Percentiles rank a stretch among this genome's conserved stretches.
phyloP scores from a whole-genome alignment of 768 basidiomycete species.

The Mycena alexandri region DNA sequence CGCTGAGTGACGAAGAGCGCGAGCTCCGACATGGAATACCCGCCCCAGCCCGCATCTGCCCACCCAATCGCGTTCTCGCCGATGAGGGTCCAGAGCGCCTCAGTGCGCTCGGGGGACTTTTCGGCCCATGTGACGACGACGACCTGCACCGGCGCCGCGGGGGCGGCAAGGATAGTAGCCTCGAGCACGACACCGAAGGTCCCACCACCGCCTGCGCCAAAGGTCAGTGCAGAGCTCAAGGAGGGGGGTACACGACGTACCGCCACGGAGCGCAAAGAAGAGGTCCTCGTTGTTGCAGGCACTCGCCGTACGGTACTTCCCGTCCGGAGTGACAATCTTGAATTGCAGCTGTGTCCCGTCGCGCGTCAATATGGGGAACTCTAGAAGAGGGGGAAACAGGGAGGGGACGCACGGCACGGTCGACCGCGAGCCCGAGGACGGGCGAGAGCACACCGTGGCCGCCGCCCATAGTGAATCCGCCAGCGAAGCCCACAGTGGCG shows the following conservation, averaged over 20 bases:
- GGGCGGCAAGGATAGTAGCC: constrained; percentile 53
- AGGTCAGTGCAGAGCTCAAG: constrained; percentile 2
- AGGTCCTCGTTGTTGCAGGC: constrained; percentile 64
- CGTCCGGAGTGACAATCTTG: constrained; percentile 68
- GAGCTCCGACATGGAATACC: constrained; percentile 52
- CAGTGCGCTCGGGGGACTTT: constrained; percentile 43
- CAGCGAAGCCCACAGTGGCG: constrained; percentile 55
- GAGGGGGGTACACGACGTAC: constrained; percentile 39
- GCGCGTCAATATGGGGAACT: neutral
- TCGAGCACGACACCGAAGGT: constrained; percentile 60
- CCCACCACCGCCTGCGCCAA: constrained; percentile 55
- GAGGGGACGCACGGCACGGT: constrained; percentile 54
- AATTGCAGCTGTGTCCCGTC: constrained; percentile 54
- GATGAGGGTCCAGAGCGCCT: constrained; percentile 52
- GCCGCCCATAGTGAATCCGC: constrained; percentile 54
- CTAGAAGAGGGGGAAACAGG: neutral
- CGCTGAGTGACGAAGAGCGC: constrained; percentile 62
- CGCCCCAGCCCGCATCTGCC: constrained; percentile 65
- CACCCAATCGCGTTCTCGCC: constrained; percentile 55
- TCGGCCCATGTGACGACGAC: constrained; percentile 49
- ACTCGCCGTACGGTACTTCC: constrained; percentile 58
- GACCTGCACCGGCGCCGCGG: constrained; percentile 51
- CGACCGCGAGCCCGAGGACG: constrained; percentile 60
- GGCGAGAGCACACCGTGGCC: constrained; percentile 60
- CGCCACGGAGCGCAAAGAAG: constrained; percentile 66